phyloP scores from a whole-genome alignment of 306 rosid genomes.

The Adenanthera pavonina region DNA sequence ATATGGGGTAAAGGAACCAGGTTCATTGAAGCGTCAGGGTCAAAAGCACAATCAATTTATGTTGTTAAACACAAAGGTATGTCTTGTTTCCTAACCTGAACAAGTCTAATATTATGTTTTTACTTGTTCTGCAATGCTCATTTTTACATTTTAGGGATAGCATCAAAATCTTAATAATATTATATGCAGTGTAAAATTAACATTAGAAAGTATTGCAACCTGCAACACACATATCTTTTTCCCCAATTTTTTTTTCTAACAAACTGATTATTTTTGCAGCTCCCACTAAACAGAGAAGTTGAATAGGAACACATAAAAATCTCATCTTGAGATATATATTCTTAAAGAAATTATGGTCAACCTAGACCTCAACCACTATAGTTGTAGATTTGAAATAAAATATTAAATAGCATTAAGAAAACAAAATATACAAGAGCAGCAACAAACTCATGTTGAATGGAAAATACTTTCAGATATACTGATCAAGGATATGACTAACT shows the following conservation, averaged over 20 bases:
- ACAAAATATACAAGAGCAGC: background rate
- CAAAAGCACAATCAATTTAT: constrained; percentile 25
- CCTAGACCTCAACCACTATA: background rate
- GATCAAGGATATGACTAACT: background rate
- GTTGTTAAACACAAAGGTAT: constrained; percentile 34
- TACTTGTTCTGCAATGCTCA: background rate
- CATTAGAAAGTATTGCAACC: background rate
- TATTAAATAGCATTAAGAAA: background rate
- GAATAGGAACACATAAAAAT: background rate
- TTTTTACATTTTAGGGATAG: background rate
- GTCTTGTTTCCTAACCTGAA: background rate
- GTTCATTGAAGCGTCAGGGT: background rate
- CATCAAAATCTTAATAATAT: background rate
- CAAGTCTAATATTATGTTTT: too few species aligned
- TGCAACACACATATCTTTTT: background rate
- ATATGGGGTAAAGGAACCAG: constrained; percentile 22
- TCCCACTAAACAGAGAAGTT: too few species aligned
- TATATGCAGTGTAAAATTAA: background rate
- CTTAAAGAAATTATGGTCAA: background rate
- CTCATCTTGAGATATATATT: background rate
- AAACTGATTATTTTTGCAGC: too few species aligned
- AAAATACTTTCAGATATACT: background rate
- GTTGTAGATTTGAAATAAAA: background rate
- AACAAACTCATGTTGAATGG: background rate
- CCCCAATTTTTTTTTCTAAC: too few species aligned